Evolutionary conservation across 768 basidiomycete species (phyloP).

Genomic region (Phaffia australis): DNA sequence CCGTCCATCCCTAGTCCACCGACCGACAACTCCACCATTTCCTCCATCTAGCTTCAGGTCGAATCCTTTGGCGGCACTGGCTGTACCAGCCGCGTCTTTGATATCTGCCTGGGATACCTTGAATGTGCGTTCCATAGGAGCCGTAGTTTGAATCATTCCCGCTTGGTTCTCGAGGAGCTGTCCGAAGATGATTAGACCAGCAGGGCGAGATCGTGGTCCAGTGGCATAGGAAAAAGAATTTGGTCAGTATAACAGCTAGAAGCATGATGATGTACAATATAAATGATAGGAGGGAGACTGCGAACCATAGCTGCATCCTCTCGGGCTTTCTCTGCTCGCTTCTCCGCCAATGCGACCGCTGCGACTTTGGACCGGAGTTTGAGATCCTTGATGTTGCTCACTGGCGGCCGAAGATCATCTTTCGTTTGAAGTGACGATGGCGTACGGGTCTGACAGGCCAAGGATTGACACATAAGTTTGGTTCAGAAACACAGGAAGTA

Average conservation of each 20-base stretch:
- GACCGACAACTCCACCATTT: constrained; percentile 61
- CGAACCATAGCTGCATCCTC: constrained; percentile 12
- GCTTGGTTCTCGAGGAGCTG: constrained; percentile 18
- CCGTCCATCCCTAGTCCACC: constrained; percentile 77
- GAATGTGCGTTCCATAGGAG: constrained; percentile 76
- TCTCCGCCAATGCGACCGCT: constrained; percentile 14
- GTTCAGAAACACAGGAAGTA: too few species aligned
- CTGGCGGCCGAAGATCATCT: constrained; percentile 22
- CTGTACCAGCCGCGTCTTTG: constrained; percentile 37
- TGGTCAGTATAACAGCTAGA: neutral
- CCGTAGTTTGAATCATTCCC: constrained; percentile 17
- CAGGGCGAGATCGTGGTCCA: neutral
- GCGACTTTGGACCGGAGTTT: constrained; percentile 22
- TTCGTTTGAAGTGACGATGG: constrained; percentile 17
- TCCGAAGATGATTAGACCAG: neutral
- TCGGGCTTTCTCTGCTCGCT: constrained; percentile 20
- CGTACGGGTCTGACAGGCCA: constrained; percentile 13
- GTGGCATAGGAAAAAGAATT: neutral
- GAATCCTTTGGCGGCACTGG: constrained; percentile 42
- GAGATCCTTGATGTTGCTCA: constrained; percentile 20
- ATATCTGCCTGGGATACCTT: constrained; percentile 73
- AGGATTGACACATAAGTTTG: neutral
- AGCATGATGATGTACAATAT: too few species aligned
- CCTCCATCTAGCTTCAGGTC: constrained; percentile 72
- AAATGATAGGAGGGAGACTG: neutral